phyloP scores from a whole-genome alignment of 495 filamentous ascomycete genomes.

The Annulohypoxylon stygium region DNA sequence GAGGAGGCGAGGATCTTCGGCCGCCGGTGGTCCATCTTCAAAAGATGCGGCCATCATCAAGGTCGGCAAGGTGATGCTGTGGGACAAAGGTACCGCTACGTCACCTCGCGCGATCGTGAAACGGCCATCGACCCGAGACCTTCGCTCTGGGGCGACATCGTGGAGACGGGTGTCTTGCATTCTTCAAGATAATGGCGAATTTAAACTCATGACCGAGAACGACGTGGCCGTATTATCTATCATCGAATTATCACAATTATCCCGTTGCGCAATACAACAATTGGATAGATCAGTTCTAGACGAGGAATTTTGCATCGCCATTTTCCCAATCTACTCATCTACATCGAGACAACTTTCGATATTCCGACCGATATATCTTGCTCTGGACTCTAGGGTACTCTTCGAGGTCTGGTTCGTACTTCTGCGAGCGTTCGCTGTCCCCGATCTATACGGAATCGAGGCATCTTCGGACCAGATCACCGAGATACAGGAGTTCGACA shows the following conservation, averaged over 20 bases:
- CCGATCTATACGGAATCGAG: constrained; percentile 83
- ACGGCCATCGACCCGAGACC: constrained; percentile 62
- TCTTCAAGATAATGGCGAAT: constrained; percentile 92
- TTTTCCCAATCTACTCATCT: constrained; percentile 83
- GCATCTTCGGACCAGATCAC: constrained; percentile 53
- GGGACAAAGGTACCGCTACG: constrained; percentile 76
- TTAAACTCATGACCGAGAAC: constrained; percentile 88
- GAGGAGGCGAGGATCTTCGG: constrained; percentile 78
- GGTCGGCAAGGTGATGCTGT: constrained; percentile 91
- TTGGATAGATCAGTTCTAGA: constrained; percentile 93
- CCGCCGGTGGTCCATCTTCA: constrained; percentile 55
- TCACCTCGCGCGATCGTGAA: constrained; percentile 66
- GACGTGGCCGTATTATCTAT: constrained; percentile 82
- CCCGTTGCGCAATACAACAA: constrained; percentile 88
- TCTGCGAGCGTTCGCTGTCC: constrained; percentile 90
- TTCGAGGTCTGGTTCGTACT: constrained; percentile 99
- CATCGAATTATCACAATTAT: constrained; percentile 90
- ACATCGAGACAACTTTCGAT: constrained; percentile 73
- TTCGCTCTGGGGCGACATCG: constrained; percentile 57
- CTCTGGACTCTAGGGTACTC: constrained; percentile 85
- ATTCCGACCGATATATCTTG: constrained; percentile 82
- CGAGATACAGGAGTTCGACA: constrained; percentile 57
- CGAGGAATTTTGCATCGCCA: constrained; percentile 93
- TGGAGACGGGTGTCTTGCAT: constrained; percentile 95
- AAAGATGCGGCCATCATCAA: constrained; percentile 95